These are phyloP conservation scores for Aphanocladium album DNA, from an alignment of 2,329 filamentous ascomycete genomes.

Conservation along the genomic window DNA sequence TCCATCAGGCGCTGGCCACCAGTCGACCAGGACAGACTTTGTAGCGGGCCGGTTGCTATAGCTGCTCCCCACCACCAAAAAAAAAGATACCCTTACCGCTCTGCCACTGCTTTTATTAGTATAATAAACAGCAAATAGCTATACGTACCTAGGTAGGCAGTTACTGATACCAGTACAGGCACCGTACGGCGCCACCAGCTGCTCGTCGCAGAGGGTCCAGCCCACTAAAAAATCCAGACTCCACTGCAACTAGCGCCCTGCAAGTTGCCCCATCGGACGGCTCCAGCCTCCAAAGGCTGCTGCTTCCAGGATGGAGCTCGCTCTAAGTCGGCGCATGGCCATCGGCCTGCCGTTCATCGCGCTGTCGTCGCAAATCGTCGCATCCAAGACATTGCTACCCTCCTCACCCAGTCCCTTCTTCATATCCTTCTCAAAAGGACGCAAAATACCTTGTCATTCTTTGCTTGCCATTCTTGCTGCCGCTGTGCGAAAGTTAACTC, in stretches of 20 bases:
- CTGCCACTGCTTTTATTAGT: too few relatives aligned
- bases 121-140: too few relatives aligned
- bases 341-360: background rate
- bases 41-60: too few relatives aligned
- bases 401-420: background rate
- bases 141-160: too few relatives aligned
- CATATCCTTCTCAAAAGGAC: constrained; percentile 9
- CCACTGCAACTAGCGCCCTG: background rate
- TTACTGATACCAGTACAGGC: too few relatives aligned
- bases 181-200: too few relatives aligned
- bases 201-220: background rate
- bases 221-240: background rate
- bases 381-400: background rate
- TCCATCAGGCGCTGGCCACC: background rate
- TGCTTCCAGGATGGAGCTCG: too few relatives aligned
- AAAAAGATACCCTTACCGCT: background rate
- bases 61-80: background rate
- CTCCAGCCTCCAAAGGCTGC: constrained; percentile 3
- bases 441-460: constrained; percentile 3
- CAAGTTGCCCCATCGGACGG: constrained; percentile 5
- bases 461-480: background rate
- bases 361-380: background rate
- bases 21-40: background rate
- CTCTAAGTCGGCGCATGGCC: background rate
- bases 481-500: background rate